These are phyloP conservation scores for Tilletia caries DNA, from an alignment of 1,284 basidiomycete genomes.

Conservation along the genomic window DNA sequence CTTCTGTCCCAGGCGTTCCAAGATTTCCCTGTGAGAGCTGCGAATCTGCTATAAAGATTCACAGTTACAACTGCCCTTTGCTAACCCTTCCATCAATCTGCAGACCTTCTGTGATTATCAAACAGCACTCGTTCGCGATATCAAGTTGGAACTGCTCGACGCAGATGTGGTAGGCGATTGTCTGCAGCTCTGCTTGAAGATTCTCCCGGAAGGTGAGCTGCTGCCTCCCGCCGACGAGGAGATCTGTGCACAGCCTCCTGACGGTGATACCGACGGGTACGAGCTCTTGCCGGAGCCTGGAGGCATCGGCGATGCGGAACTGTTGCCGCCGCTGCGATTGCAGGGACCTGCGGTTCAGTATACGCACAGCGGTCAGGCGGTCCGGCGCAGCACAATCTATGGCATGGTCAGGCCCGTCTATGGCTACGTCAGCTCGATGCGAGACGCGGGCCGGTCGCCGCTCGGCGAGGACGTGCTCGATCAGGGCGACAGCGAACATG, in stretches of 20 bases:
- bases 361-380: not conserved
- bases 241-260: not conserved
- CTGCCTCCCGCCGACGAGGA: not conserved
- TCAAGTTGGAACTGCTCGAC: not conserved
- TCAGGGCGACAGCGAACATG: not conserved
- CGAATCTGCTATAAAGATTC: too few relatives aligned
- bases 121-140: not conserved
- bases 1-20: not conserved
- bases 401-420: constrained; percentile 3
- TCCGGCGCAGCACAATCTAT: not conserved
- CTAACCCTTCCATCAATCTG: not conserved
- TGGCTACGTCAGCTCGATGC: not conserved
- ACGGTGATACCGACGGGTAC: not conserved
- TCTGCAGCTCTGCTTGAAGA: not conserved
- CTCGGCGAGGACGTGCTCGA: not conserved
- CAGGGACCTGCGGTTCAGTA: constrained; percentile 2
- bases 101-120: not conserved
- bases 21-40: not conserved
- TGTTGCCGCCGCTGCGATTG: not conserved
- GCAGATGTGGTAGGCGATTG: not conserved
- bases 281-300: not conserved
- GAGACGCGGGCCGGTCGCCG: not conserved
- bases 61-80: too few relatives aligned
- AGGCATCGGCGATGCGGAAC: not conserved
- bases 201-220: not conserved